Evolutionary conservation across 768 basidiomycete species (phyloP), one percentile per base, ranked within the genome.

Genomic region (Amanita pseudoporphyria): DNA sequence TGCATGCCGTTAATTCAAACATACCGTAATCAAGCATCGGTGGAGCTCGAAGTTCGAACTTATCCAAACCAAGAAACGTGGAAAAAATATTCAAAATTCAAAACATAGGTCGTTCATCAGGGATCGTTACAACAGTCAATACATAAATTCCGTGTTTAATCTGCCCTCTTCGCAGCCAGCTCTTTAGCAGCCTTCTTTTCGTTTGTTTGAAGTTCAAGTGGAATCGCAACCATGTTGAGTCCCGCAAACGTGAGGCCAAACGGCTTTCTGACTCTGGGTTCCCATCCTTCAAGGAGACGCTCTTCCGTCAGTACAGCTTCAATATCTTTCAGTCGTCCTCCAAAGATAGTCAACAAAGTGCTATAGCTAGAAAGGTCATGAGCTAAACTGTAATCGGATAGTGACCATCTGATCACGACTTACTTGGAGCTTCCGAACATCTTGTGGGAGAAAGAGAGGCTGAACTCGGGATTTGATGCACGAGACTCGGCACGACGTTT

Each of bases 271-370:
- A 78, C 62, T 12, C 73, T 66, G 0, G 85, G 71, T 58, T 87
- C 84, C 83, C 84, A 89, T 18, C 78, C 78, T 0, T 82, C 71
- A 0, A 81, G 80, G 28, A 90, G 58, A 13, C 84, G 75, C 55
- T 90, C 87, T 40, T 90, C 82, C 7, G 69, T 60, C n/a, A 90
- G 61, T 42, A 86, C 57, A 0, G 71, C 54, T 36, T 72, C 64
- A 32, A 88, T 56, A 50, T 82, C 82, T 6, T 68, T 62, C 4
- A 82, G 58, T 16, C 72, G 68, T 2, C 85, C 83, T 4, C 83
- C 88, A 54, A 87, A 82, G 46, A 82, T 77, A 1, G 74, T 75
- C 13, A 82, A 63, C 45, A 89, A 53, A 0, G 83, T 82, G 1
- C 82, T 76, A 0, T 79, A 71, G 62, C 83, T 86, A 51, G 26